Evolutionary conservation across 2,329 filamentous ascomycete species (phyloP).

Genomic region (Aspergillus fructus): DNA sequence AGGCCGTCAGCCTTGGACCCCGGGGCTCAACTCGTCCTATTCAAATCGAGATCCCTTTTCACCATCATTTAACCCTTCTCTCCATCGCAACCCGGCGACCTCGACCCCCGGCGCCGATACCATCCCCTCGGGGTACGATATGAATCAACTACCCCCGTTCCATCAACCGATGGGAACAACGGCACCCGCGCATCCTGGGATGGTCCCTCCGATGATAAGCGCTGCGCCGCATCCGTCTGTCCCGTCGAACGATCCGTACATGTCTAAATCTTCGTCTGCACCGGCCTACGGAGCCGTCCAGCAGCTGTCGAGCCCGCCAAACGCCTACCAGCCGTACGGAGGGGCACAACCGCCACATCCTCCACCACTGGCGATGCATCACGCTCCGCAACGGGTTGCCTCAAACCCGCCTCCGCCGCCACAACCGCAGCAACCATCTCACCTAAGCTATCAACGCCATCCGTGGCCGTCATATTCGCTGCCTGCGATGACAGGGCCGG

Average conservation of each 20-base stretch:
- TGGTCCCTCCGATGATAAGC: conserved; percentile 45
- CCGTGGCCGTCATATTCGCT: conserved; percentile 56
- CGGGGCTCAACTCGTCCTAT: conserved; percentile 39
- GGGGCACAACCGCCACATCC: conserved; percentile 28
- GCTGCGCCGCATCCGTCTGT: conserved; percentile 51
- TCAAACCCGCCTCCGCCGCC: conserved; percentile 15
- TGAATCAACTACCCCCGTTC: conserved; percentile 63
- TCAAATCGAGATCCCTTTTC: conserved; percentile 57
- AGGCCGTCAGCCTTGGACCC: conserved; percentile 45
- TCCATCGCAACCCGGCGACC: conserved; percentile 53
- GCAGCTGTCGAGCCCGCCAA: conserved; percentile 51
- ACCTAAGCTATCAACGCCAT: conserved; percentile 40
- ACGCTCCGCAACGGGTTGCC: conserved; percentile 48
- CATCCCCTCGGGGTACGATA: conserved; percentile 68
- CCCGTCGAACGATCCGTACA: conserved; percentile 59
- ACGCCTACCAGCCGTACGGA: conserved; percentile 39
- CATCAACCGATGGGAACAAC: conserved; percentile 57
- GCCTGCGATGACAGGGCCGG: conserved; percentile 63
- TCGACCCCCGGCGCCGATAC: conserved; percentile 63
- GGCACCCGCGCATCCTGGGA: conserved; percentile 49
- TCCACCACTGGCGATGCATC: conserved; percentile 40
- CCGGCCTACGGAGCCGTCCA: conserved; percentile 40
- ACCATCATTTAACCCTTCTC: conserved; percentile 52
- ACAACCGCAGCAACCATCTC: conserved; percentile 16
- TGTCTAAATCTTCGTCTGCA: conserved; percentile 52